Conservation (phyloP, 225 moss, liverwort and hornwort species). For the Polytrichum commune region DNA sequence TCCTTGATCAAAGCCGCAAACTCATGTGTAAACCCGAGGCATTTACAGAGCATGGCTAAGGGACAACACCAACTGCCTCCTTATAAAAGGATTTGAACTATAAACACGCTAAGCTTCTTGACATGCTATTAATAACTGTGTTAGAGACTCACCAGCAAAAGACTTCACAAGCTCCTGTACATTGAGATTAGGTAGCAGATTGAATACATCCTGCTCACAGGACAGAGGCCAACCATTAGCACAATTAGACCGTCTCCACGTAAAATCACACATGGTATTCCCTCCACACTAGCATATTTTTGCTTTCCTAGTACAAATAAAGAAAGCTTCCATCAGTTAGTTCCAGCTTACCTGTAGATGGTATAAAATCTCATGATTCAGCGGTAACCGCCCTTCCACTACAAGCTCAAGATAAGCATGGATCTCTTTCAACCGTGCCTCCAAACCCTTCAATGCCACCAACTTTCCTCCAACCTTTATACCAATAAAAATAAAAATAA, state of each 20-base stretch:
- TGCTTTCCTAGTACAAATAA: no score
- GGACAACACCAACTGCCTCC: no score
- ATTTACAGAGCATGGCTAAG: no score
- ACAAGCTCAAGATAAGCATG: constrained; percentile 95
- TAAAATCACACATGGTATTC: background rate
- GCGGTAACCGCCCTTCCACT: constrained; percentile 88
- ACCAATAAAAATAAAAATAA: background rate
- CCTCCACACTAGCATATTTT: no score
- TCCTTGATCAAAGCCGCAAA: no score
- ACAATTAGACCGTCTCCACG: background rate
- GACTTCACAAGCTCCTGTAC: constrained; percentile 95
- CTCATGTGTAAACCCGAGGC: no score
- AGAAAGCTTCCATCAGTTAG: background rate
- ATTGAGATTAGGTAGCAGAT: constrained; percentile 93
- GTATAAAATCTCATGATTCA: constrained; percentile 96
- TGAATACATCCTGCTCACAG: constrained; percentile 87
- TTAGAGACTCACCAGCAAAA: constrained; percentile 71
- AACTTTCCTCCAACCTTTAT: constrained; percentile 91
- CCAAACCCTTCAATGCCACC: constrained; percentile 95
- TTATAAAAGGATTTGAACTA: no score
- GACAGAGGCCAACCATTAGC: constrained; percentile 8
- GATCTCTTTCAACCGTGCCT: constrained; percentile 92
- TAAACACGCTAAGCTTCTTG: no score
- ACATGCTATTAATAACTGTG: no score
- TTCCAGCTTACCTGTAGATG: constrained; percentile 73